These are phyloP conservation scores for Pterocarpus santalinus DNA, from an alignment of 306 rosid species.

Conservation along the genomic window DNA sequence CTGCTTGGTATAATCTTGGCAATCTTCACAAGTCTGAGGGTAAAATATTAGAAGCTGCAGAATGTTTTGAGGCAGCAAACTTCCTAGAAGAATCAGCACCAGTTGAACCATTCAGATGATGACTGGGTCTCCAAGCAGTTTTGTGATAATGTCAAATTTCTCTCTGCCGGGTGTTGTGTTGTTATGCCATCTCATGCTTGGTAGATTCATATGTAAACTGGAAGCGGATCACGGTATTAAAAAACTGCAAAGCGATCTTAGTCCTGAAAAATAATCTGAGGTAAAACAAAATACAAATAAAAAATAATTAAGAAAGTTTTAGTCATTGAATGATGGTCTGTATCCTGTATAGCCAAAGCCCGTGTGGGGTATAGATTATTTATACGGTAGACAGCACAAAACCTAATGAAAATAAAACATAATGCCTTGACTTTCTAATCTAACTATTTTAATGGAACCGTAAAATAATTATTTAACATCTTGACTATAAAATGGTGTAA, in stretches of 20 bases:
- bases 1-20: constrained; percentile 93
- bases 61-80: constrained; percentile 79
- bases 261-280: background rate
- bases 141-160: background rate
- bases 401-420: no score
- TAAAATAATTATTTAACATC: background rate
- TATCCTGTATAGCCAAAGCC: no score
- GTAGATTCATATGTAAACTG: constrained; percentile 30
- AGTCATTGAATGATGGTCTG: no score
- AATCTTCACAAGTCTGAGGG: constrained; percentile 65
- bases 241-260: background rate
- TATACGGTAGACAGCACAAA: background rate
- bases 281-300: no score
- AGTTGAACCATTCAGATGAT: constrained; percentile 89
- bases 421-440: background rate
- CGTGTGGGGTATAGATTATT: background rate
- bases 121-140: constrained; percentile 39
- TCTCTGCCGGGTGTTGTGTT: background rate
- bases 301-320: no score
- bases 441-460: no score
- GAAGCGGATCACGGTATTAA: background rate
- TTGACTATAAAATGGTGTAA: background rate
- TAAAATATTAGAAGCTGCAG: constrained; percentile 69
- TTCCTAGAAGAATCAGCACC: constrained; percentile 86
- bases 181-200: constrained; percentile 1